Evolutionary conservation across 2,329 filamentous ascomycete species (phyloP), one percentile per base, ranked within the genome.

Genomic region (Tothia fuscella): DNA sequence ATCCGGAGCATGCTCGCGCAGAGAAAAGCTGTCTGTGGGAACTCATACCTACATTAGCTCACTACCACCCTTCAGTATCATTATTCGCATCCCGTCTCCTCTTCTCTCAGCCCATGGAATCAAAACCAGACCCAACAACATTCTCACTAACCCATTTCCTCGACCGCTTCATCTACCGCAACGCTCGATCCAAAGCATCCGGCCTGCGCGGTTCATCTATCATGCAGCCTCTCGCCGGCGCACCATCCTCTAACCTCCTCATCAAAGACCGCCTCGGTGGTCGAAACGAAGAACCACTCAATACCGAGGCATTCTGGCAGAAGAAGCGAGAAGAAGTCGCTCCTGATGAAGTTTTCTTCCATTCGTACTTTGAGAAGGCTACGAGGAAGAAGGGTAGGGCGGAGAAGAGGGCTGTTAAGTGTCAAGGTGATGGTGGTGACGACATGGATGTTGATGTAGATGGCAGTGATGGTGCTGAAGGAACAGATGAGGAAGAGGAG

Each of bases 161-260:
- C 44, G 91, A 98, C 63, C 88, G 93, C 52, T 98, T 98, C 60
- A 86, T 94, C n/a, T 98, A 96, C 71, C 81, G 85, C 17, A 94
- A 91, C 53, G 79, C 89, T 47, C 94, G 94, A 68, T 68, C 78
- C 3, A 73, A 68, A 49, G 50, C 56, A 4, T 51, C 72, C 13
- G 58, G 68, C 24, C 70, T 76, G 22, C 82, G 84, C 48, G 93
- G 93, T 38, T 72, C 75, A 21, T 95, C 87, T 20, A 93, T 98
- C 60, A 98, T 98, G 91, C 91, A 98, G 61, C 91, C 93, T 29
- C 75, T 95, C 54, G 72, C 74, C 40, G 76, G 77, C 38, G 71
- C 70, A 10, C 74, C 75, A 42, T 69, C 69, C 3, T 67, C 68
- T 22, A 74, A 76, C 40, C 67, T 80, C 24, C 65, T 85, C 42